Percentiles rank a stretch among this genome's conserved stretches.
phyloP scores from a whole-genome alignment of 2,329 filamentous ascomycete species.

The Emericellopsis atlantica region DNA sequence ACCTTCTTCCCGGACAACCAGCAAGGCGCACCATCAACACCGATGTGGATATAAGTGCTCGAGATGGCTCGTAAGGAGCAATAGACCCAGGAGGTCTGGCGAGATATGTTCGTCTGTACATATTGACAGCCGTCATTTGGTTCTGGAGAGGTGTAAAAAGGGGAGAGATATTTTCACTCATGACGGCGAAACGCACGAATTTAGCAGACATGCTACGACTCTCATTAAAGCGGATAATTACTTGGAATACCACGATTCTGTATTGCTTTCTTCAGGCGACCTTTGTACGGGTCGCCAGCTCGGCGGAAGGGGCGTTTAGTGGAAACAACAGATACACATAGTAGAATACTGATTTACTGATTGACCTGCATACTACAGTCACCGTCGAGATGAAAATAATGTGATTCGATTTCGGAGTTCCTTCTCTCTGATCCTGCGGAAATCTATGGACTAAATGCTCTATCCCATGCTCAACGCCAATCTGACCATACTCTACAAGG shows the following conservation, averaged over 20 bases:
- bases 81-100: neutral
- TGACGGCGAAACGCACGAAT: neutral
- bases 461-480: too few relatives aligned
- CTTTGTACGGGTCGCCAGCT: too few relatives aligned
- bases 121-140: conserved; percentile 1
- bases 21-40: neutral
- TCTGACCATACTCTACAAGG: too few relatives aligned
- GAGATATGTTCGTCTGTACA: conserved; percentile 1
- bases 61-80: neutral
- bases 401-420: too few relatives aligned
- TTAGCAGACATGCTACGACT: neutral
- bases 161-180: neutral
- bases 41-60: conserved; percentile 2
- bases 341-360: too few relatives aligned
- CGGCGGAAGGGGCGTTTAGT: neutral
- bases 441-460: too few relatives aligned
- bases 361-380: too few relatives aligned
- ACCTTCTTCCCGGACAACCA: conserved; percentile 36
- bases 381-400: too few relatives aligned
- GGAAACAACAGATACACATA: neutral
- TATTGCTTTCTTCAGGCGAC: too few relatives aligned
- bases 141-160: neutral
- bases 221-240: too few relatives aligned
- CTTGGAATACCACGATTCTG: too few relatives aligned
- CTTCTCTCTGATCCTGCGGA: too few relatives aligned